Evolutionary conservation across 2,329 filamentous ascomycete genomes (phyloP).

Genomic region (Dactylellina sp.): DNA sequence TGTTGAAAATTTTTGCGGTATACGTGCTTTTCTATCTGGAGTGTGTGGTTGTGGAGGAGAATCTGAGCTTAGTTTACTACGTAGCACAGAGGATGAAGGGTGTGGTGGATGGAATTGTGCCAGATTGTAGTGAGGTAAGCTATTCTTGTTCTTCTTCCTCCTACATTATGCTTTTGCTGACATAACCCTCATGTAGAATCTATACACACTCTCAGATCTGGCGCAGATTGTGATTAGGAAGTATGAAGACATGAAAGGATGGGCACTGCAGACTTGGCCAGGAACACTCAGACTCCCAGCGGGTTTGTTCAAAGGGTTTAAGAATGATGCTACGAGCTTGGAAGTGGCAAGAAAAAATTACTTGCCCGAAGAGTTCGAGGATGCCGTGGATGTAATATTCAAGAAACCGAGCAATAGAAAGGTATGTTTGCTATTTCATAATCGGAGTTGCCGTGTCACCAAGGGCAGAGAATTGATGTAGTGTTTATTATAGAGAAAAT

Average conservation of each 20-base stretch:
- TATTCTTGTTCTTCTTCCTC: background rate
- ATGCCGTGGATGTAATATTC: slow-evolving; percentile 77
- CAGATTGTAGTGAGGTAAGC: slow-evolving; percentile 69
- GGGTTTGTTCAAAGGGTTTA: slow-evolving; percentile 80
- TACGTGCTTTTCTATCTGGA: slow-evolving; percentile 92
- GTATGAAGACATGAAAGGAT: slow-evolving; percentile 86
- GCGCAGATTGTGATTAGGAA: slow-evolving; percentile 83
- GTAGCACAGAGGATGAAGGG: slow-evolving; percentile 94
- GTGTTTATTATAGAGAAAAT: slow-evolving; percentile 39
- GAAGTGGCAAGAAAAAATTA: slow-evolving; percentile 88
- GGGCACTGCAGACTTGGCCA: slow-evolving; percentile 85
- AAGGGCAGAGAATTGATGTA: background rate
- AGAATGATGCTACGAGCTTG: slow-evolving; percentile 81
- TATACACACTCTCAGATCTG: slow-evolving; percentile 90
- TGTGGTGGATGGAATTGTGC: slow-evolving; percentile 80
- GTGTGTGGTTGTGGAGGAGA: slow-evolving; percentile 84
- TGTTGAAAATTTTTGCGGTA: slow-evolving; percentile 78
- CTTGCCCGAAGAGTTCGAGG: slow-evolving; percentile 79
- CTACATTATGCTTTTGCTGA: too few species aligned
- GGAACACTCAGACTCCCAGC: slow-evolving; percentile 83
- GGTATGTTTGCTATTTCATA: slow-evolving; percentile 15
- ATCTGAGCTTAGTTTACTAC: slow-evolving; percentile 88
- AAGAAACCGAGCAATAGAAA: slow-evolving; percentile 66
- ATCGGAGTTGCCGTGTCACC: background rate
- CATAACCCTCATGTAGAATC: slow-evolving; percentile 66